phyloP scores from a whole-genome alignment of 2,329 filamentous ascomycete species.

The Microsporum audouinii region DNA sequence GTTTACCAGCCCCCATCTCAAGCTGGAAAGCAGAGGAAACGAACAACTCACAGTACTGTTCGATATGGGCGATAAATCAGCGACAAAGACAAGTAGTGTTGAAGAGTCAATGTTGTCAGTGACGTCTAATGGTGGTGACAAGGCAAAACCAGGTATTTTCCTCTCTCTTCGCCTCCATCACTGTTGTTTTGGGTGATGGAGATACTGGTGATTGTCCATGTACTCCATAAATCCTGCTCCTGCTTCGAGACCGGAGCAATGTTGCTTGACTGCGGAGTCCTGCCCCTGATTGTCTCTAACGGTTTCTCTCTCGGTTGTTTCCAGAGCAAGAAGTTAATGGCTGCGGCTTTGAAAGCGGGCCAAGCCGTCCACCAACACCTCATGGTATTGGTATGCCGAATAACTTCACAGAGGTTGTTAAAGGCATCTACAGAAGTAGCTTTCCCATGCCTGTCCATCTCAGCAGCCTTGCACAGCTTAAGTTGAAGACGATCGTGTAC shows the following conservation, averaged over 20 bases:
- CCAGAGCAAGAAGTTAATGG: slow-evolving; percentile 9
- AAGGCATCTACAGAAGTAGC: slow-evolving; percentile 68
- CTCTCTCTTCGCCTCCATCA: neutral
- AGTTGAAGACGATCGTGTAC: slow-evolving; percentile 70
- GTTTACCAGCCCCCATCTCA: neutral
- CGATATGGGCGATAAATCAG: neutral
- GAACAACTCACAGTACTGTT: neutral
- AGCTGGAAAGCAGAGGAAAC: neutral
- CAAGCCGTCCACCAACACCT: slow-evolving; percentile 23
- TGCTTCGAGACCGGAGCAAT: neutral
- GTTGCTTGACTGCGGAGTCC: slow-evolving; percentile 3
- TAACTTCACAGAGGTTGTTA: slow-evolving; percentile 67
- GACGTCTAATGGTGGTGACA: neutral
- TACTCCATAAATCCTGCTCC: neutral
- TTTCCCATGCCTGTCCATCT: slow-evolving; percentile 65
- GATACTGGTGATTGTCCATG: neutral
- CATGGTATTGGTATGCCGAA: slow-evolving; percentile 37
- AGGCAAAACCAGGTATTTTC: slow-evolving; percentile 2
- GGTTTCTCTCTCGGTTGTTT: neutral
- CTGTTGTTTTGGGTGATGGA: neutral
- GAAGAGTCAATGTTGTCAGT: neutral
- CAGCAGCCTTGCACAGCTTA: slow-evolving; percentile 53
- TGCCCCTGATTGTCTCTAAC: slow-evolving; percentile 4
- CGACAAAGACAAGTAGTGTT: neutral
- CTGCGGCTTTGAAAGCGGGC: slow-evolving; percentile 13